phyloP scores from a whole-genome alignment of 495 filamentous ascomycete species.

The Lasiosphaeriaceae sp. region DNA sequence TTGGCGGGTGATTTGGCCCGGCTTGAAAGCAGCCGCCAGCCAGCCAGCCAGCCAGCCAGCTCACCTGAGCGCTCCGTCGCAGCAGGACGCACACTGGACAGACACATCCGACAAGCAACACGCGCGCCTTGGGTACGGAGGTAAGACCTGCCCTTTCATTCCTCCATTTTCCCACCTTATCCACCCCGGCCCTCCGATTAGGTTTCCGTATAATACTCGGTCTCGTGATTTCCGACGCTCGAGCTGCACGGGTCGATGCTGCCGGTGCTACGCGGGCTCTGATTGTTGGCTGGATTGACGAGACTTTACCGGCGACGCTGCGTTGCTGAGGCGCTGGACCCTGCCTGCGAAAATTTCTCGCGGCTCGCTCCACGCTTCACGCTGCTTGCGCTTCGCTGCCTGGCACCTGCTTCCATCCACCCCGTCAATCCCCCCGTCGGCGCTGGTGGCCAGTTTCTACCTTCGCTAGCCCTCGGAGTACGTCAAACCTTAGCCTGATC shows the following conservation, averaged over 20 bases:
- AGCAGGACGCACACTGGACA: conserved; percentile 17
- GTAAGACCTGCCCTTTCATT: conserved; percentile 37
- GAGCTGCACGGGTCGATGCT: conserved; percentile 19
- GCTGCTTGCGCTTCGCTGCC: neutral
- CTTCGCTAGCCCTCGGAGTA: conserved; percentile 13
- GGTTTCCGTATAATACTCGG: conserved; percentile 18
- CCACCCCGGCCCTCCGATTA: conserved; percentile 30
- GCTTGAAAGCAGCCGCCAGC: conserved; percentile 28
- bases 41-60: too few species aligned
- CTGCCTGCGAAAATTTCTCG: conserved; percentile 32
- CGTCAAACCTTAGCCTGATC: conserved; percentile 25
- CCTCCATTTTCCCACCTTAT: conserved; percentile 28
- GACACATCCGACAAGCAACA: conserved; percentile 30
- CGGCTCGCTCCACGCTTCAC: conserved; percentile 18
- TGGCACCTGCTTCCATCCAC: conserved; percentile 4
- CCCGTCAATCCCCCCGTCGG: neutral
- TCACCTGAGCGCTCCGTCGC: conserved; percentile 24
- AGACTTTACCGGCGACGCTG: too few species aligned
- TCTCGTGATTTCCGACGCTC: conserved; percentile 29
- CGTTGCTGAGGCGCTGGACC: conserved; percentile 2
- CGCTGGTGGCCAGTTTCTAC: neutral
- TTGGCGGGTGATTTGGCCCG: conserved; percentile 17
- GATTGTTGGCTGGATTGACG: conserved; percentile 16
- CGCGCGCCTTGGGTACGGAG: conserved; percentile 33
- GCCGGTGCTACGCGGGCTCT: conserved; percentile 22